These are phyloP conservation scores for Suillus weaverae DNA, from an alignment of 768 basidiomycete genomes.

Conservation along the genomic window DNA sequence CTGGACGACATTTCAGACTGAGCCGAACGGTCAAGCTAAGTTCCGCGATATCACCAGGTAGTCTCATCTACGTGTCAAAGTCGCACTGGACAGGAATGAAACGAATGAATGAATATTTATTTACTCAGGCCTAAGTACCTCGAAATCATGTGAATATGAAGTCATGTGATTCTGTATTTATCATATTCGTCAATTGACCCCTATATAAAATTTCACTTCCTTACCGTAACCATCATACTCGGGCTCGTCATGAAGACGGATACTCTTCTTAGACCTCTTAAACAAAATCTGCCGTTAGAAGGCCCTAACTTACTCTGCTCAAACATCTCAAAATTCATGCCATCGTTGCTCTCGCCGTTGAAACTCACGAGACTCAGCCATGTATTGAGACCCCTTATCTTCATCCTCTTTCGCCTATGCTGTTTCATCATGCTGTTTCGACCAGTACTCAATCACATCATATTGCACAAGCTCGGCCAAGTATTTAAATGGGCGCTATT, in stretches of 20 bases:
- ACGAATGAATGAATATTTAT: no score
- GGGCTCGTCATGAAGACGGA: background rate
- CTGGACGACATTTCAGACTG: no score
- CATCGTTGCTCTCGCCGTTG: background rate
- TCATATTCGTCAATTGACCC: background rate
- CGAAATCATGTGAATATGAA: background rate
- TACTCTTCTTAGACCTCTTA: background rate
- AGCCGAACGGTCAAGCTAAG: background rate
- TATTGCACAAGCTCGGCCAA: conserved; percentile 1
- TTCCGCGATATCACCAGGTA: no score
- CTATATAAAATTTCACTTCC: background rate
- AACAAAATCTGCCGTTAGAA: background rate
- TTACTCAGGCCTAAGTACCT: no score
- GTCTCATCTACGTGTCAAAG: no score
- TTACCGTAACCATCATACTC: background rate
- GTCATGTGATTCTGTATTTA: background rate
- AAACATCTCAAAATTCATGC: background rate
- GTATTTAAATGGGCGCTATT: background rate
- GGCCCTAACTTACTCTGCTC: background rate
- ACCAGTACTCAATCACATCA: background rate
- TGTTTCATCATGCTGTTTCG: background rate
- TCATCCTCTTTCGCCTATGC: background rate
- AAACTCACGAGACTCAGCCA: background rate
- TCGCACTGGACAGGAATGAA: no score
- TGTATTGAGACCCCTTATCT: background rate